Percentiles rank a stretch among this genome's conserved stretches.
Evolutionary conservation across 306 rosid species (phyloP).

Genomic region (Lagenaria siceraria): DNA sequence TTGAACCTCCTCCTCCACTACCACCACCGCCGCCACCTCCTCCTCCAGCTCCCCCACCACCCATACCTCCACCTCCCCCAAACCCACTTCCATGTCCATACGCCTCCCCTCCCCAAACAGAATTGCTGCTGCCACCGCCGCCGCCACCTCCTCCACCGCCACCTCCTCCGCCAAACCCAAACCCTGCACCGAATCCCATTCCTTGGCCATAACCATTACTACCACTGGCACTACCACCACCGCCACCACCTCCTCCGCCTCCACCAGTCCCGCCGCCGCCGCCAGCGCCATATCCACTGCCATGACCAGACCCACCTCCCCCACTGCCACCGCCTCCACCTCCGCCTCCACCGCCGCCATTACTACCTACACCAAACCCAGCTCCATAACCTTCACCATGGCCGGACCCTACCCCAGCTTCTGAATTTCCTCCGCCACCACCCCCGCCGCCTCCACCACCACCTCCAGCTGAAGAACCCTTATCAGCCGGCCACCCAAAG

Average conservation of each 20-base stretch:
- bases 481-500: neutral
- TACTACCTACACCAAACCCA: neutral
- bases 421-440: neutral
- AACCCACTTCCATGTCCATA: constrained; percentile 18
- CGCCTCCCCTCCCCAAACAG: constrained; percentile 1
- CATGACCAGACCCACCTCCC: neutral
- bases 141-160: neutral
- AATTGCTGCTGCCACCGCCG: neutral
- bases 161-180: neutral
- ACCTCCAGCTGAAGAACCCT: neutral
- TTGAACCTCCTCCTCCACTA: neutral
- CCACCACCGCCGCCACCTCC: neutral
- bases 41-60: neutral
- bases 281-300: neutral
- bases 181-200: constrained; percentile 3
- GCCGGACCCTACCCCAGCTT: neutral
- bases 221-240: neutral
- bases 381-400: constrained; percentile 8
- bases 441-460: neutral
- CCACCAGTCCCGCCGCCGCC: neutral
- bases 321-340: neutral
- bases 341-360: neutral
- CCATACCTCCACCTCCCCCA: constrained; percentile 18
- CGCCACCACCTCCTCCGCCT: neutral
- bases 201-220: neutral